phyloP scores from a whole-genome alignment of 306 rosid genomes.

The Quercus dentata region DNA sequence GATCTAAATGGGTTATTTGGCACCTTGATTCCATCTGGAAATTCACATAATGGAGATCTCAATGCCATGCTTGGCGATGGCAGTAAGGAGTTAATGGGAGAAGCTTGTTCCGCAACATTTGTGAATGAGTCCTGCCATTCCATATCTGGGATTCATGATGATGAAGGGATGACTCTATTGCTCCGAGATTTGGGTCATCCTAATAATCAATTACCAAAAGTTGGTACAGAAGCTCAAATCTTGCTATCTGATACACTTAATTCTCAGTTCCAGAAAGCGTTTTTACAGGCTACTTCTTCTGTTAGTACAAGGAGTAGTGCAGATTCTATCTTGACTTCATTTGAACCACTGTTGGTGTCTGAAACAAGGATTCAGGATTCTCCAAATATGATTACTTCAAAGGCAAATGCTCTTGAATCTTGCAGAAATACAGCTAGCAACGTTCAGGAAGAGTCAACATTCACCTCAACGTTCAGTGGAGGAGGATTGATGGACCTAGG shows the following conservation, averaged over 20 bases:
- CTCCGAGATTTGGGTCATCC: conserved; percentile 24
- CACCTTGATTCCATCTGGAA: conserved; percentile 44
- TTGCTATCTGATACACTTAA: conserved; percentile 13
- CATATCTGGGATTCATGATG: conserved; percentile 4
- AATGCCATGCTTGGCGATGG: conserved; percentile 17
- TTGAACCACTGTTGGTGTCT: conserved; percentile 25
- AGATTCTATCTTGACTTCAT: conserved; percentile 45
- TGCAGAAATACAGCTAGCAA: conserved; percentile 19
- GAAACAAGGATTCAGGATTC: conserved; percentile 32
- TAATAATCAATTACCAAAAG: conserved; percentile 17
- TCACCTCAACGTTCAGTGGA: conserved; percentile 17
- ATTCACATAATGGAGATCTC: conserved; percentile 34
- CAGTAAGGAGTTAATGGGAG: conserved; percentile 18
- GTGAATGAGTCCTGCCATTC: conserved; percentile 19
- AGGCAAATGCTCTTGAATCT: conserved; percentile 22
- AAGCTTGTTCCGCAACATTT: conserved; percentile 24
- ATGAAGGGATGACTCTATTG: conserved; percentile 15
- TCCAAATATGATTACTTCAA: conserved; percentile 12
- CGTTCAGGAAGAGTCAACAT: conserved; percentile 16
- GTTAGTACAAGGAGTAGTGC: conserved; percentile 36
- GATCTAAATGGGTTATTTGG: conserved; percentile 48
- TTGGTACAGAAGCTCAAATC: conserved; percentile 18
- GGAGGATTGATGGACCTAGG: conserved; percentile 5
- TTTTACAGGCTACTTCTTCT: conserved; percentile 28
- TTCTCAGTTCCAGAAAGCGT: background rate